Percentiles rank a stretch among this genome's conserved stretches.
These are phyloP conservation scores for Rhazya stricta DNA, from an alignment of 257 asterid species.

Conservation along the genomic window DNA sequence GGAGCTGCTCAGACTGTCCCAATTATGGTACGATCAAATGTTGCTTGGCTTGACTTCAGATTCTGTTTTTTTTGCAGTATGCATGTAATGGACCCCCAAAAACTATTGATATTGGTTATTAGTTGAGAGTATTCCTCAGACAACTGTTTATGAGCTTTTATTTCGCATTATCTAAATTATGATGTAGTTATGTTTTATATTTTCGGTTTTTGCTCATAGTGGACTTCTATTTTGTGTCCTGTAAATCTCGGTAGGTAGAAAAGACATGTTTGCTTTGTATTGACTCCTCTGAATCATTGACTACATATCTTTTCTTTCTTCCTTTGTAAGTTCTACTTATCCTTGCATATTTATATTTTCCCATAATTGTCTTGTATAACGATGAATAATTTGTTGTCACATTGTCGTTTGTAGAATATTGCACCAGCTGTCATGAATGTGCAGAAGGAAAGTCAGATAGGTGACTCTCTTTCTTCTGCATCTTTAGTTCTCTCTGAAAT, in stretches of 20 bases:
- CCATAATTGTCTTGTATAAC: neutral
- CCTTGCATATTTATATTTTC: neutral
- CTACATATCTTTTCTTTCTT: neutral
- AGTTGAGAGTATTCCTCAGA: neutral
- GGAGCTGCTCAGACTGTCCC: slow-evolving; percentile 40
- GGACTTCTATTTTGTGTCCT: neutral
- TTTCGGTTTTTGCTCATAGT: neutral
- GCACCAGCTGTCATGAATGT: slow-evolving; percentile 18
- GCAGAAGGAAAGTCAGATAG: slow-evolving; percentile 41
- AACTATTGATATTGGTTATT: neutral
- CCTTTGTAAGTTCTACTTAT: neutral
- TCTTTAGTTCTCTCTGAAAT: neutral
- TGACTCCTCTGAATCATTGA: neutral
- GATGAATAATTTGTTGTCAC: slow-evolving; percentile 1
- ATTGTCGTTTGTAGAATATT: slow-evolving; percentile 40
- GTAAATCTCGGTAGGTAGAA: neutral
- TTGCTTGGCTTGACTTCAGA: neutral
- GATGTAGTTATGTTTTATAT: neutral
- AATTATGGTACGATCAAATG: slow-evolving; percentile 34
- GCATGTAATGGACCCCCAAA: neutral
- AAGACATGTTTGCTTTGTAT: neutral
- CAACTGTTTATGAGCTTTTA: neutral
- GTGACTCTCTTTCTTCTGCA: slow-evolving; percentile 16
- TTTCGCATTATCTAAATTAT: neutral
- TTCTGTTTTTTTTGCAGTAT: neutral